Evolutionary conservation across 2,329 filamentous ascomycete genomes (phyloP).

Genomic region (Diaporthe nobilis): DNA sequence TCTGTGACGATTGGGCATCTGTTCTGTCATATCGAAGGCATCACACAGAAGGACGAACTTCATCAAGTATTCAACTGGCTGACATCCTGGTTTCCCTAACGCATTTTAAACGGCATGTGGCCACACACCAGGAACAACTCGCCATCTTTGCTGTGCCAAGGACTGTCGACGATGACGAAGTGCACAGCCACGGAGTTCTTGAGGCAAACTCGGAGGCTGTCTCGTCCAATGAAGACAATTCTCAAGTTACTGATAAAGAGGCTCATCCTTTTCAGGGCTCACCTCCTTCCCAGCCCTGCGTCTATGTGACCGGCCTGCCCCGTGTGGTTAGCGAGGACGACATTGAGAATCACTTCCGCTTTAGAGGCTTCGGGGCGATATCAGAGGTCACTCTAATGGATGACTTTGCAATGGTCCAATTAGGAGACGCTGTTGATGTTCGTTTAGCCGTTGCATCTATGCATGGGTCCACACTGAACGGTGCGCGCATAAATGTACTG

Average conservation of each 20-base stretch:
- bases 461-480: not conserved
- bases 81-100: not conserved
- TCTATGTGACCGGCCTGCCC: not conserved
- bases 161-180: not conserved
- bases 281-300: not conserved
- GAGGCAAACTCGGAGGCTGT: not conserved
- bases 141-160: constrained; percentile 6
- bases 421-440: too few species aligned
- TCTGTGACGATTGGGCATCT: not conserved
- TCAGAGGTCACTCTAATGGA: not conserved
- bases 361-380: not conserved
- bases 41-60: not conserved
- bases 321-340: not conserved
- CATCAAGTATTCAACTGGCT: not conserved
- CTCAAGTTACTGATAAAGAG: not conserved
- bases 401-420: not conserved
- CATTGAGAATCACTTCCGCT: not conserved
- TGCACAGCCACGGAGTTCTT: not conserved
- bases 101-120: constrained; percentile 4
- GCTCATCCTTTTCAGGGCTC: too few species aligned
- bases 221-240: not conserved
- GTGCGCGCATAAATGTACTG: not conserved
- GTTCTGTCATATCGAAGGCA: not conserved
- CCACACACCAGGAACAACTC: constrained; percentile 12
- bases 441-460: not conserved